Percentiles rank a stretch among this genome's conserved stretches.
Evolutionary conservation across 352 stramenopile species (phyloP).

Genomic region (Phytophthora pistaciae): DNA sequence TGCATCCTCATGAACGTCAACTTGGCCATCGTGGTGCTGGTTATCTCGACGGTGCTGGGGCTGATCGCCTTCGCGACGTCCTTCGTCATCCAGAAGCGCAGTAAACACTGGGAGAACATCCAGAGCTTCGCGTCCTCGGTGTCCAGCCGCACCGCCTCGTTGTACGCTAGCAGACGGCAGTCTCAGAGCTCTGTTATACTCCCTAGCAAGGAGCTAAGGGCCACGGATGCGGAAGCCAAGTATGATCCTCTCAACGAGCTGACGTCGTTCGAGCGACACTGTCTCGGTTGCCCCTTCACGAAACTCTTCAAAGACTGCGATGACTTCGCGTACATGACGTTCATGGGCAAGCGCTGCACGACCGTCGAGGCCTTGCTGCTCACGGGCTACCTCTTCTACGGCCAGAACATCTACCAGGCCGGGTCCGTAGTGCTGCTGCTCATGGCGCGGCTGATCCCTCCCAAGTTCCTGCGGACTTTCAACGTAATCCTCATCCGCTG

Average conservation of each 20-base stretch:
- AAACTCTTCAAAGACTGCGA: constrained; percentile 33
- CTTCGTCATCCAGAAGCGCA: constrained; percentile 11
- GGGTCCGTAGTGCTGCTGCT: constrained; percentile 10
- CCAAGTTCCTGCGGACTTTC: constrained; percentile 13
- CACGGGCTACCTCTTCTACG: not conserved
- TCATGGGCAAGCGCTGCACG: constrained; percentile 4
- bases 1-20: constrained; percentile 28
- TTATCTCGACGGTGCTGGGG: constrained; percentile 1
- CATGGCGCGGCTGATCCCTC: constrained; percentile 1
- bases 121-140: not conserved
- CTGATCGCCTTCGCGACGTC: constrained; percentile 4
- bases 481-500: constrained; percentile 19
- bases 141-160: not conserved
- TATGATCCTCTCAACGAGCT: not conserved
- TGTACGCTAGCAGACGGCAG: not conserved
- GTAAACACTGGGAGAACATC: constrained; percentile 8
- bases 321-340: constrained; percentile 24
- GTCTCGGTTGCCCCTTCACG: constrained; percentile 21
- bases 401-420: not conserved
- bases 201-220: not conserved
- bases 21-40: constrained; percentile 9
- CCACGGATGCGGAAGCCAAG: not conserved
- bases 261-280: constrained; percentile 27
- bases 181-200: not conserved
- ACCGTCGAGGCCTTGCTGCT: not conserved